phyloP scores from a whole-genome alignment of 1,139 yeast species.

The Saccharomyces hybrid region DNA sequence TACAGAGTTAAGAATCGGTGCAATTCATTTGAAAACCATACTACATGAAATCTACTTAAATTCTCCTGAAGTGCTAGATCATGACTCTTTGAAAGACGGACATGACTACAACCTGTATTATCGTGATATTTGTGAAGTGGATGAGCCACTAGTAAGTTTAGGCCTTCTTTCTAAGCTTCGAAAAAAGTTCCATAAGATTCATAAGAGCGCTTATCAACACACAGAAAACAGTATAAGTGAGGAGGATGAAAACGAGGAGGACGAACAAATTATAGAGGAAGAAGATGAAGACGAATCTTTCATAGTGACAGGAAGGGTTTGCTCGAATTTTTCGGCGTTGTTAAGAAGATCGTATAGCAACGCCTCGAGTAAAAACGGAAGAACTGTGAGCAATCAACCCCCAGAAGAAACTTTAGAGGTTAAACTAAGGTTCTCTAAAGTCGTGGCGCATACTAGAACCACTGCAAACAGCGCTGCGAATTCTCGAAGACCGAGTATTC shows the following conservation, averaged over 20 bases:
- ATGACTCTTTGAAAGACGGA: conserved; percentile 10
- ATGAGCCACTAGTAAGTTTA: conserved; percentile 69
- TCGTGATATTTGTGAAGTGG: conserved; percentile 65
- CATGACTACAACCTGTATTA: conserved; percentile 63
- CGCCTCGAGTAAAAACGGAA: conserved; percentile 29
- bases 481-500: background rate
- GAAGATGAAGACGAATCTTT: conserved; percentile 30
- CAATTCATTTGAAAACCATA: conserved; percentile 23
- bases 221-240: conserved; percentile 15
- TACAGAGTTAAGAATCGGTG: conserved; percentile 21
- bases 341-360: conserved; percentile 39
- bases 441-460: conserved; percentile 13
- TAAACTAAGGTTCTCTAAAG: conserved; percentile 47
- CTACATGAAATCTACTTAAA: conserved; percentile 27
- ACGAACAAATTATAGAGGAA: conserved; percentile 16
- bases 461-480: background rate
- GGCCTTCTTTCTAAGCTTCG: conserved; percentile 50
- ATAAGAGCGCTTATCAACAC: conserved; percentile 17
- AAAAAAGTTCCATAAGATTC: conserved; percentile 14
- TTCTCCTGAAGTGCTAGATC: conserved; percentile 31
- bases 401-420: conserved; percentile 52
- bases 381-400: conserved; percentile 4
- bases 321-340: conserved; percentile 57
- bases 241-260: conserved; percentile 8
- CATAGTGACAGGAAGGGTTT: conserved; percentile 61